Conservation (phyloP, 768 basidiomycete genomes). For the Leucosporidium creatinivorum region DNA sequence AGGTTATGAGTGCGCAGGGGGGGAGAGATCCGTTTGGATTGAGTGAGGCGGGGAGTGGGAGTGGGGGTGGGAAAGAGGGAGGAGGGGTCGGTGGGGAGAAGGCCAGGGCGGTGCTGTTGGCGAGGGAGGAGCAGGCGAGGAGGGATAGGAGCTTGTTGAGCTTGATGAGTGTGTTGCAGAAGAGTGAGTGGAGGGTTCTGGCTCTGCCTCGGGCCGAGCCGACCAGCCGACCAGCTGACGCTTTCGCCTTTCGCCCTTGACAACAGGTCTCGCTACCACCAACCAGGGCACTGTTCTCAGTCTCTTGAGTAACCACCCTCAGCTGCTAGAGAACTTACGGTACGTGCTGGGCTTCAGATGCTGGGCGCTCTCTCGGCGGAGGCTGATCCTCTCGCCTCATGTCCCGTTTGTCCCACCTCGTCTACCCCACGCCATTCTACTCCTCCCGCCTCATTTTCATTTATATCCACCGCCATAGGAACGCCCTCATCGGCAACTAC, state of each 20-base stretch:
- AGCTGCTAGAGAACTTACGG: slow-evolving; percentile 62
- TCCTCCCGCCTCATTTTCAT: neutral
- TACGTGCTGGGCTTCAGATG: neutral
- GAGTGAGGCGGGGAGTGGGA: neutral
- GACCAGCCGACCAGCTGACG: too few relatives aligned
- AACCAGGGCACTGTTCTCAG: slow-evolving; percentile 49
- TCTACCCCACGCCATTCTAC: neutral
- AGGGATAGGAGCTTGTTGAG: slow-evolving; percentile 41
- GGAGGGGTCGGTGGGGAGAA: neutral
- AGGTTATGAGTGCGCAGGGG: slow-evolving; percentile 53
- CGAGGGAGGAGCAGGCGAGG: slow-evolving; percentile 40
- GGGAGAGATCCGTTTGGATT: slow-evolving; percentile 67
- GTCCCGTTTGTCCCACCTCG: too few relatives aligned
- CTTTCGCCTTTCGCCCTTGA: too few relatives aligned
- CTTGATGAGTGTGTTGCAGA: slow-evolving; percentile 42
- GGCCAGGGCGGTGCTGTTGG: slow-evolving; percentile 40
- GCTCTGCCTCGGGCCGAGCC: too few relatives aligned
- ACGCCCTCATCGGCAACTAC: slow-evolving; percentile 87
- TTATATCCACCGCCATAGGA: slow-evolving; percentile 45
- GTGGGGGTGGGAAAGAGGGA: neutral
- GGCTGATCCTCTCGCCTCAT: too few relatives aligned
- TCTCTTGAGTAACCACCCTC: slow-evolving; percentile 69
- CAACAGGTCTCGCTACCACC: slow-evolving; percentile 19
- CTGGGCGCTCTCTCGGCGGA: too few relatives aligned
- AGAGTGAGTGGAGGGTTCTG: slow-evolving; percentile 45